Evolutionary conservation across 257 asterid species (phyloP).

Genomic region (Forsythia viridissima): DNA sequence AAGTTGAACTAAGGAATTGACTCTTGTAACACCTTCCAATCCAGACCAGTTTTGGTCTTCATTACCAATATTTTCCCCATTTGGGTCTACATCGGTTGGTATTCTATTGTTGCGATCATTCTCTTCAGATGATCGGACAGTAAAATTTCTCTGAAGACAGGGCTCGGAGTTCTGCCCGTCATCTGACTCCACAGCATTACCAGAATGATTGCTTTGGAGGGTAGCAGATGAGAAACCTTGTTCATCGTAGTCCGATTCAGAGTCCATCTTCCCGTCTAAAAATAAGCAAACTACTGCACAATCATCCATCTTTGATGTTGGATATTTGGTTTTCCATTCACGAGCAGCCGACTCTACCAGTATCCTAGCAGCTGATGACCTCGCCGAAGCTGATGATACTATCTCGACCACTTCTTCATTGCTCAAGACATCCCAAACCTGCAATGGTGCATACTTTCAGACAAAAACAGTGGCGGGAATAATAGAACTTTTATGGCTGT

Average conservation of each 20-base stretch:
- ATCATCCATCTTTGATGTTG: constrained; percentile 95
- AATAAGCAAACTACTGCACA: constrained; percentile 94
- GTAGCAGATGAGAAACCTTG: constrained; percentile 83
- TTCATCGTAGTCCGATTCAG: constrained; percentile 81
- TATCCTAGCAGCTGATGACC: constrained; percentile 80
- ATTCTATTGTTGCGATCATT: constrained; percentile 43
- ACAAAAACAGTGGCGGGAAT: not conserved
- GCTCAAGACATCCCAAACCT: constrained; percentile 98
- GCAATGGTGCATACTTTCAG: constrained; percentile 14
- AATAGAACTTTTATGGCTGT: not conserved
- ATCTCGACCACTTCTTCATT: constrained; percentile 93
- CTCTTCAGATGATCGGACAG: constrained; percentile 73
- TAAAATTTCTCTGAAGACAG: constrained; percentile 72
- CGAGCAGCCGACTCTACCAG: constrained; percentile 87
- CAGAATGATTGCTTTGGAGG: constrained; percentile 75
- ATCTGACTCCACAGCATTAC: constrained; percentile 69
- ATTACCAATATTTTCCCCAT: constrained; percentile 25
- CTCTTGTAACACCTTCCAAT: constrained; percentile 95
- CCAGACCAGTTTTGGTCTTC: constrained; percentile 91
- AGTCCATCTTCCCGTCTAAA: constrained; percentile 85
- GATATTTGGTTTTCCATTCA: constrained; percentile 90
- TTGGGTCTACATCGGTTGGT: constrained; percentile 36
- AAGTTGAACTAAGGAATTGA: constrained; percentile 91
- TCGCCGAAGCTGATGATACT: constrained; percentile 69
- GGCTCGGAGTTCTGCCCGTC: constrained; percentile 80